phyloP scores from a whole-genome alignment of 164 flowering plant species.

The Tetracentron sinense region DNA sequence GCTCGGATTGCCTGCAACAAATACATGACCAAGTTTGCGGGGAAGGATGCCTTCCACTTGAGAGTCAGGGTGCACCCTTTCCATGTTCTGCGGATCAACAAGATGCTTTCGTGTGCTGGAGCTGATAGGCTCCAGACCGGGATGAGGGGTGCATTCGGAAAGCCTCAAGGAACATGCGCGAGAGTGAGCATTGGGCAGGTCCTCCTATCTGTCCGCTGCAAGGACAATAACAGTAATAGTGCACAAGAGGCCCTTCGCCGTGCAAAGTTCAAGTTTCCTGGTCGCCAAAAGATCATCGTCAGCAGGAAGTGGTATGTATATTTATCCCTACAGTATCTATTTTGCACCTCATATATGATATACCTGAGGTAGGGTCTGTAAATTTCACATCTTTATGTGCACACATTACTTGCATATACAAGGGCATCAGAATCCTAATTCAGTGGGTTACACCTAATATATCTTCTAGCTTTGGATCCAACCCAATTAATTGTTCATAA shows the following conservation, averaged over 20 bases:
- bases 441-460: neutral
- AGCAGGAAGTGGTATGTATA: conserved; percentile 40
- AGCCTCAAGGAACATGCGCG: conserved; percentile 35
- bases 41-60: conserved; percentile 38
- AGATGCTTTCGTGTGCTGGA: conserved; percentile 50
- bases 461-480: neutral
- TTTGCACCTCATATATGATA: no score
- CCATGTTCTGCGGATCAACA: conserved; percentile 40
- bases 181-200: conserved; percentile 40
- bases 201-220: conserved; percentile 36
- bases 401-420: neutral
- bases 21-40: conserved; percentile 37
- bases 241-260: conserved; percentile 47
- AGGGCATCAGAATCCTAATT: neutral
- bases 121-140: conserved; percentile 49
- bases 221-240: conserved; percentile 27
- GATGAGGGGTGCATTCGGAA: conserved; percentile 41
- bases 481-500: neutral
- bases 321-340: no score
- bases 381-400: neutral
- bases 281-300: conserved; percentile 46
- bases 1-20: conserved; percentile 34
- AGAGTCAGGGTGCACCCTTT: conserved; percentile 42
- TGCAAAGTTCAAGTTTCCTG: conserved; percentile 49
- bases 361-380: neutral